These are phyloP conservation scores for Lasiodiplodia sp. DNA, from an alignment of 2,329 filamentous ascomycete species.

Conservation along the genomic window DNA sequence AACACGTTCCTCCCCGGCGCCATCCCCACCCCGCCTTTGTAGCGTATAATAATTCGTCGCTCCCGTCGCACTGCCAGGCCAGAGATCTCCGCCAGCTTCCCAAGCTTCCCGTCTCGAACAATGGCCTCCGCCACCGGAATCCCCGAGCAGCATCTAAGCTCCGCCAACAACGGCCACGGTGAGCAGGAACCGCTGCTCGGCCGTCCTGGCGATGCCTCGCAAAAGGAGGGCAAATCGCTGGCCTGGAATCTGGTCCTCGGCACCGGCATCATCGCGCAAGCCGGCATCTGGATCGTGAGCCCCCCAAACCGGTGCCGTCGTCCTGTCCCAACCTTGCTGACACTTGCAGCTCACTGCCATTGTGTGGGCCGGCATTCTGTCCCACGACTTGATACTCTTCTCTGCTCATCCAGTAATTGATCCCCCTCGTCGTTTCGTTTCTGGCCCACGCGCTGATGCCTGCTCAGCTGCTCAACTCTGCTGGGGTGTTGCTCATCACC, in stretches of 20 bases:
- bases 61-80: background rate
- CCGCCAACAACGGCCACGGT: conserved; percentile 43
- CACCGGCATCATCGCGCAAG: conserved; percentile 81
- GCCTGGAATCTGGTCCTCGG: conserved; percentile 83
- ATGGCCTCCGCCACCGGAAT: conserved; percentile 77
- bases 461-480: conserved; percentile 60
- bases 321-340: background rate
- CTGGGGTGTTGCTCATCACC: conserved; percentile 76
- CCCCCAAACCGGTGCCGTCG: background rate
- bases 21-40: conserved; percentile 24
- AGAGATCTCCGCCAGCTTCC: background rate
- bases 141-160: conserved; percentile 59
- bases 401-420: conserved; percentile 81
- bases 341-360: conserved; percentile 68
- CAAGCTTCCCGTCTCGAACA: background rate
- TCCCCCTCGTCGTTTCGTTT: conserved; percentile 23
- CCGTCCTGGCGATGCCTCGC: conserved; percentile 74
- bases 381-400: conserved; percentile 78
- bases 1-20: conserved; percentile 17
- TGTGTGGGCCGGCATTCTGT: conserved; percentile 80
- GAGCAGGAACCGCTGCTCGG: conserved; percentile 74
- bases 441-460: conserved; percentile 30
- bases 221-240: conserved; percentile 69
- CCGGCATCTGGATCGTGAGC: conserved; percentile 72
- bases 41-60: conserved; percentile 15